Evolutionary conservation across 257 asterid genomes (phyloP).

Genomic region (Solanum lycopersicoides): DNA sequence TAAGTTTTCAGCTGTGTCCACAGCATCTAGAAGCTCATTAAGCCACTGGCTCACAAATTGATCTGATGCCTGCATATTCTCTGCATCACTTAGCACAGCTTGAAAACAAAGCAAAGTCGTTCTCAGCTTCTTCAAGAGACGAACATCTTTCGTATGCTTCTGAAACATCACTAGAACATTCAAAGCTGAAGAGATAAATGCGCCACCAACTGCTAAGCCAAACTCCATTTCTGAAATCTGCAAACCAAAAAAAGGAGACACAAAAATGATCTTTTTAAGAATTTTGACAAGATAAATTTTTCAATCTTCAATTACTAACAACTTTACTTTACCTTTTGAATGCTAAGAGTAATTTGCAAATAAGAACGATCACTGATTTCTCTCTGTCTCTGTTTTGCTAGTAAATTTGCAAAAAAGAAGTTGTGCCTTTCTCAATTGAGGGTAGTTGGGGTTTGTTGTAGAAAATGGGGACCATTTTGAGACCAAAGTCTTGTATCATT

Average conservation of each 20-base stretch:
- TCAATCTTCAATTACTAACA: neutral
- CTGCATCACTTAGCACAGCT: conserved; percentile 11
- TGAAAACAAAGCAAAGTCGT: neutral
- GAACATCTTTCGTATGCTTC: neutral
- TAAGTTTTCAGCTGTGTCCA: conserved; percentile 1
- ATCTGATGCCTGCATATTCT: neutral
- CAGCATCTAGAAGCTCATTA: neutral
- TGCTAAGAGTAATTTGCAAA: neutral
- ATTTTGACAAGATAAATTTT: neutral
- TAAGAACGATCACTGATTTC: neutral
- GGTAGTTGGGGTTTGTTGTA: too few relatives aligned
- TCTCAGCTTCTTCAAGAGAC: neutral
- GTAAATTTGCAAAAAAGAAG: too few relatives aligned
- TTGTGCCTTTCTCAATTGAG: too few relatives aligned
- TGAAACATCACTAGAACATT: neutral
- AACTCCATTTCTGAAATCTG: neutral
- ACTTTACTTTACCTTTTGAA: neutral
- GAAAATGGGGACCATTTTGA: too few relatives aligned
- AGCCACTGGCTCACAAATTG: conserved; percentile 4
- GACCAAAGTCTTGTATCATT: too few relatives aligned
- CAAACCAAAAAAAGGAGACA: neutral
- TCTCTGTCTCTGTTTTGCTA: neutral
- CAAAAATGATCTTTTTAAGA: neutral
- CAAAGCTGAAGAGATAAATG: neutral
- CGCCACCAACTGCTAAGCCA: neutral